These are phyloP conservation scores for Miscanthus sacchariflorus DNA, from an alignment of 202 grass and related monocot genomes.

Conservation along the genomic window DNA sequence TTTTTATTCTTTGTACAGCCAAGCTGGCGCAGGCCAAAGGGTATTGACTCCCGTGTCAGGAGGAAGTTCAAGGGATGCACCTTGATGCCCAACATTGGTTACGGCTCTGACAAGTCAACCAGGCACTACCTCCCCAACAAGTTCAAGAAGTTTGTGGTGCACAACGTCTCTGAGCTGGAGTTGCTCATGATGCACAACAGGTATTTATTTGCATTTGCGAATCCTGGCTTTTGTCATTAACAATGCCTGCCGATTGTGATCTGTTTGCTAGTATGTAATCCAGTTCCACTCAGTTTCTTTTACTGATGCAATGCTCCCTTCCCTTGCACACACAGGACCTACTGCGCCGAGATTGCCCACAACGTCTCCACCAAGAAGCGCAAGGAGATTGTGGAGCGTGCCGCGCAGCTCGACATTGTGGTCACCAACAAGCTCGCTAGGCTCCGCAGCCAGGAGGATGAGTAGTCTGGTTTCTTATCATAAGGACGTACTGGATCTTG, in stretches of 20 bases:
- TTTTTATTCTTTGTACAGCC: slow-evolving; percentile 15
- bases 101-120: slow-evolving; percentile 79
- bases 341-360: slow-evolving; percentile 94
- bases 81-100: slow-evolving; percentile 89
- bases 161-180: slow-evolving; percentile 83
- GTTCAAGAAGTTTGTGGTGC: slow-evolving; percentile 94
- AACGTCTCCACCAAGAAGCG: slow-evolving; percentile 85
- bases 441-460: too few species aligned
- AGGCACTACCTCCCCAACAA: slow-evolving; percentile 86
- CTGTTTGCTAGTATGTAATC: background rate
- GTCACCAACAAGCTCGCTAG: slow-evolving; percentile 67
- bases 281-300: background rate
- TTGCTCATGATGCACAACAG: slow-evolving; percentile 98
- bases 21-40: slow-evolving; percentile 75
- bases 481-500: background rate
- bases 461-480: slow-evolving; percentile 16
- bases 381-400: slow-evolving; percentile 85
- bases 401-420: slow-evolving; percentile 83
- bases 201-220: background rate
- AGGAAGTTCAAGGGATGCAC: slow-evolving; percentile 78
- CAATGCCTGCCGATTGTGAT: background rate
- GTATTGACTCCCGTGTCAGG: slow-evolving; percentile 76
- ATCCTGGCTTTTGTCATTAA: background rate
- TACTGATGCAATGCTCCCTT: background rate
- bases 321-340: slow-evolving; percentile 52